A percentile compares a stretch with the other conserved stretches of the same genome.
phyloP scores from a whole-genome alignment of 1,284 basidiomycete species.

The Mycocalia duriaeana region DNA sequence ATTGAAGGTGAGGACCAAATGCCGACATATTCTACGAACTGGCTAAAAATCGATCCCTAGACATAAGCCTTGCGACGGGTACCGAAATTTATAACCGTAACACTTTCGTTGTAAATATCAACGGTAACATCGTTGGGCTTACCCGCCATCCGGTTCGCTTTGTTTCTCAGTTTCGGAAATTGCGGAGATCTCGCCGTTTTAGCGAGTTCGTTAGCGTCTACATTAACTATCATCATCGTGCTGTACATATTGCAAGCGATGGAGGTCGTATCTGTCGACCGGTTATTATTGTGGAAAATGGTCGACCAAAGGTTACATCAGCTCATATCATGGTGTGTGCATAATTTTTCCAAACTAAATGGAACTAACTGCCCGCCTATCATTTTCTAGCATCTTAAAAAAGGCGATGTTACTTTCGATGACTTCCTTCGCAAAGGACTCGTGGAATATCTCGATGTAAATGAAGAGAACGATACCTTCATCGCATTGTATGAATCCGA shows the following conservation, averaged over 20 bases:
- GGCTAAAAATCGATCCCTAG: constrained; percentile 37
- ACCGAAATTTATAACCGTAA: constrained; percentile 92
- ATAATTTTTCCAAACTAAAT: too few species aligned
- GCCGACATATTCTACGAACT: too few species aligned
- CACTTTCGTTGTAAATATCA: constrained; percentile 95
- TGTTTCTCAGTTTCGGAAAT: constrained; percentile 85
- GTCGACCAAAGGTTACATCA: constrained; percentile 70
- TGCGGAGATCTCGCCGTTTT: constrained; percentile 87
- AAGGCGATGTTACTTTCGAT: constrained; percentile 81
- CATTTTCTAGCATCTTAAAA: constrained; percentile 71
- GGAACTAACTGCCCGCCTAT: too few species aligned
- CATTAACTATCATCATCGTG: constrained; percentile 92
- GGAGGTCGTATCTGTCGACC: constrained; percentile 98
- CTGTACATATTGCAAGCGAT: constrained; percentile 96
- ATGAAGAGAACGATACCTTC: constrained; percentile 98
- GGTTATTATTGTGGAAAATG: constrained; percentile 94
- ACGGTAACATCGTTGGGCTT: constrained; percentile 93
- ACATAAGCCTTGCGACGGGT: constrained; percentile 90
- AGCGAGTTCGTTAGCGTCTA: constrained; percentile 98
- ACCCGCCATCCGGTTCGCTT: constrained; percentile 86
- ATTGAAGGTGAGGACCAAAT: constrained; percentile 86
- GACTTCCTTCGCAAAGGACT: constrained; percentile 93
- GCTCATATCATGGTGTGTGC: constrained; percentile 79
- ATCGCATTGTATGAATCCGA: constrained; percentile 94
- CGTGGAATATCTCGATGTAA: constrained; percentile 99